Conservation (phyloP, 306 rosid genomes). For the Casuarina equisetifolia region DNA sequence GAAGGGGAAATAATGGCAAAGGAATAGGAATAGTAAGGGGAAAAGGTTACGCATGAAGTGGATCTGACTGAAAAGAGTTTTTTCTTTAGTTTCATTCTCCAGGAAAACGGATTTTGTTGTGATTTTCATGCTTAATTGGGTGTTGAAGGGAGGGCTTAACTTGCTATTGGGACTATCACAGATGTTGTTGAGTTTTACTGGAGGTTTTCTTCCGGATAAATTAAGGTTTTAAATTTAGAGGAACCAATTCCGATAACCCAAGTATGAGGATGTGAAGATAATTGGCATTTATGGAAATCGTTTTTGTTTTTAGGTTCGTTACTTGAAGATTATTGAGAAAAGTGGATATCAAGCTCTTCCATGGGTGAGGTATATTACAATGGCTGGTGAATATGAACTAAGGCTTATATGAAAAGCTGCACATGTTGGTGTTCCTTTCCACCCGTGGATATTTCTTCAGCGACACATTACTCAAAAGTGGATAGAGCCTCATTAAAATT, state of each 20-base stretch:
- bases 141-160: not conserved
- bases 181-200: not conserved
- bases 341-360: conserved; percentile 99
- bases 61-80: not conserved
- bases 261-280: conserved; percentile 9
- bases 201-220: not conserved
- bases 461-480: conserved; percentile 26
- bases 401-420: conserved; percentile 62
- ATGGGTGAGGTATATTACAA: conserved; percentile 99
- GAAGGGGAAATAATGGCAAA: not conserved
- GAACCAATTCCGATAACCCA: conserved; percentile 14
- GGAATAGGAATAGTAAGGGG: not conserved
- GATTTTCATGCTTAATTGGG: not conserved
- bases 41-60: not conserved
- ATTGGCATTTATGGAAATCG: conserved; percentile 10
- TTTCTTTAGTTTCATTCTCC: not conserved
- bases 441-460: conserved; percentile 27
- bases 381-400: conserved; percentile 98
- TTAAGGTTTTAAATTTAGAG: not conserved
- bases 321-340: conserved; percentile 93
- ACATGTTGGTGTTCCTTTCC: conserved; percentile 27
- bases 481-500: conserved; percentile 25
- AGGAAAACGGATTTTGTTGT: not conserved
- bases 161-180: not conserved
- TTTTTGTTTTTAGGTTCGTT: conserved; percentile 67